Evolutionary conservation across 345 rosid genomes (phyloP).

Genomic region (Crucihimalaya himalaica): DNA sequence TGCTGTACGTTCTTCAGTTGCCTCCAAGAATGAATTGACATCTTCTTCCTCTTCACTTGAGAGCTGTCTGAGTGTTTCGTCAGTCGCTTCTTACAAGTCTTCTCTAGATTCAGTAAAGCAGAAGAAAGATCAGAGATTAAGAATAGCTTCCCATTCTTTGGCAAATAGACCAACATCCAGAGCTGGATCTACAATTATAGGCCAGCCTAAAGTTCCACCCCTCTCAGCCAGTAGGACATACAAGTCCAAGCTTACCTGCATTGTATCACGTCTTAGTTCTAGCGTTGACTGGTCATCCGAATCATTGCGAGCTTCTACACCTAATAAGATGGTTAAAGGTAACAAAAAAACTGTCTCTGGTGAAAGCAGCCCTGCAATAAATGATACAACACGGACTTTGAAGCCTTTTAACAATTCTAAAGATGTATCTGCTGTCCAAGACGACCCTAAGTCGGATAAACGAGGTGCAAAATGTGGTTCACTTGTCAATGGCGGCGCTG

Average conservation of each 20-base stretch:
- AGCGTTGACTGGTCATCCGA: conserved; percentile 77
- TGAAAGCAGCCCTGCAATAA: conserved; percentile 19
- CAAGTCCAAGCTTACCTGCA: conserved; percentile 45
- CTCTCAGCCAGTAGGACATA: conserved; percentile 50
- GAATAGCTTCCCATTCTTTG: conserved; percentile 40
- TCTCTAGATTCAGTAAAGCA: conserved; percentile 37
- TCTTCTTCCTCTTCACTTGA: conserved; percentile 68
- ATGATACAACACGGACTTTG: conserved; percentile 37
- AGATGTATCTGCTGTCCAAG: conserved; percentile 41
- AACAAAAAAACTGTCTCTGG: conserved; percentile 18
- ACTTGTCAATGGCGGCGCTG: conserved; percentile 36
- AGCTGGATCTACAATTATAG: conserved; percentile 45
- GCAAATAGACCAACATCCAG: conserved; percentile 41
- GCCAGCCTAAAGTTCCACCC: conserved; percentile 43
- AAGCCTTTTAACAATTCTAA: conserved; percentile 38
- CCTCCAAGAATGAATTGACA: conserved; percentile 52
- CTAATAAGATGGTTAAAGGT: conserved; percentile 48
- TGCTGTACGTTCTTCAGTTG: conserved; percentile 47
- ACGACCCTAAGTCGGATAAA: conserved; percentile 37
- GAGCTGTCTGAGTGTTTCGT: conserved; percentile 63
- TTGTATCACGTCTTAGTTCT: conserved; percentile 61
- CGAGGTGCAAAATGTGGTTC: conserved; percentile 43
- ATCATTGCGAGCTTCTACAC: conserved; percentile 56
- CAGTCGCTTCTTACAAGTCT: conserved; percentile 47
- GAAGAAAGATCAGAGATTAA: conserved; percentile 44